These are phyloP conservation scores for Leccinum fibrillosum DNA, from an alignment of 768 basidiomycete genomes.

Conservation along the genomic window DNA sequence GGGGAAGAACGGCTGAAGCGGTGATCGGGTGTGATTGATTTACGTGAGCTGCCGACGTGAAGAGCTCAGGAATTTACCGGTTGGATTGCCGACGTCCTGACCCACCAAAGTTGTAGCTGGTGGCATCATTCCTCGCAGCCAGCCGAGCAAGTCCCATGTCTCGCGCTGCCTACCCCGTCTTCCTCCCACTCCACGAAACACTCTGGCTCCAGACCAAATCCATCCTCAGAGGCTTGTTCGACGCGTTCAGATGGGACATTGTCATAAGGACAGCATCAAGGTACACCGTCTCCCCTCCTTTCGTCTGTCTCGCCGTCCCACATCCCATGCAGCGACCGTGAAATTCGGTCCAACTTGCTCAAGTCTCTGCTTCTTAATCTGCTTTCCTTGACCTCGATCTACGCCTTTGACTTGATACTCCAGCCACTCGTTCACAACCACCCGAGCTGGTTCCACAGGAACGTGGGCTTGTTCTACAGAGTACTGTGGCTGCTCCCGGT, in stretches of 20 bases:
- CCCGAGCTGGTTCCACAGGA: constrained; percentile 65
- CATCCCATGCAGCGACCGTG: constrained; percentile 54
- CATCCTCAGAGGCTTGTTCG: constrained; percentile 56
- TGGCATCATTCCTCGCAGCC: background rate
- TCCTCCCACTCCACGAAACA: constrained; percentile 63
- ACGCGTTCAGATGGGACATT: constrained; percentile 71
- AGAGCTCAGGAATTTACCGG: constrained; percentile 11
- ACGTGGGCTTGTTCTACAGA: constrained; percentile 75
- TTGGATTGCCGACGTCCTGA: constrained; percentile 10
- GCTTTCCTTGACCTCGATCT: constrained; percentile 69
- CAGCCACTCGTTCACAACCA: constrained; percentile 62
- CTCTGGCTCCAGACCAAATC: constrained; percentile 57
- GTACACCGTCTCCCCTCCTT: constrained; percentile 37
- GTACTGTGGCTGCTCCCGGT: constrained; percentile 79
- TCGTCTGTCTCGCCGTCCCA: constrained; percentile 7
- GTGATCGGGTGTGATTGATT: background rate
- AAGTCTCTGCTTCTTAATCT: constrained; percentile 75
- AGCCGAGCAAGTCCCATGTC: constrained; percentile 29
- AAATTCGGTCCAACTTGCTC: constrained; percentile 69
- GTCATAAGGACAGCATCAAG: constrained; percentile 56
- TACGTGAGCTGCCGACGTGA: background rate
- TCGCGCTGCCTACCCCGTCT: constrained; percentile 61
- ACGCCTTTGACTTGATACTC: constrained; percentile 70
- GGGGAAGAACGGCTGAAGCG: constrained; percentile 2
- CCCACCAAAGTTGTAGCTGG: background rate